Percentiles rank a stretch among this genome's conserved stretches.
phyloP scores from a whole-genome alignment of 2,329 filamentous ascomycete species.

The Aspergillus puulaauensis region DNA sequence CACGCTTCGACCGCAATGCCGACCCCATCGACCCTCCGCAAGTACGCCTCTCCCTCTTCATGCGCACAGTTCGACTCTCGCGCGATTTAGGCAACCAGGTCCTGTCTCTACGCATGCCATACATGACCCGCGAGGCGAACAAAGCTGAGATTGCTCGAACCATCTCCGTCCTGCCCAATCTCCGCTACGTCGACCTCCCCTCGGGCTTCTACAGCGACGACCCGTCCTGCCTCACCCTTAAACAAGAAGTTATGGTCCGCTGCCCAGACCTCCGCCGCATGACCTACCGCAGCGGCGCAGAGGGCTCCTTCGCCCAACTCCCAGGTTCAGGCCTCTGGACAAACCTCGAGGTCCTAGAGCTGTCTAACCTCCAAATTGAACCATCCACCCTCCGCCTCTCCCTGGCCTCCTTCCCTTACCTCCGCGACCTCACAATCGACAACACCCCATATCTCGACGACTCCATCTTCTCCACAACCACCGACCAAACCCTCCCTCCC shows the following conservation, averaged over 20 bases:
- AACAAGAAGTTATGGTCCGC: conserved; percentile 78
- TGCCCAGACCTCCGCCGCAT: conserved; percentile 87
- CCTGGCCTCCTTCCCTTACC: conserved; percentile 63
- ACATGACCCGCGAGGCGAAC: conserved; percentile 88
- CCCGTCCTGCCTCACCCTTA: conserved; percentile 68
- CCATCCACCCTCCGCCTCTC: conserved; percentile 61
- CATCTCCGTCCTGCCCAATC: conserved; percentile 78
- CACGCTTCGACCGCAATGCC: conserved; percentile 72
- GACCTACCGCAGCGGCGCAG: conserved; percentile 76
- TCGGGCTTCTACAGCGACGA: conserved; percentile 86
- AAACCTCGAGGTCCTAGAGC: conserved; percentile 43
- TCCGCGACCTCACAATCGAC: conserved; percentile 74
- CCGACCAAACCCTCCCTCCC: conserved; percentile 59
- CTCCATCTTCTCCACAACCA: conserved; percentile 65
- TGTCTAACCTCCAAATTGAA: conserved; percentile 40
- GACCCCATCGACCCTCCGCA: conserved; percentile 78
- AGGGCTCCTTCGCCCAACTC: conserved; percentile 72
- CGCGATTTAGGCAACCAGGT: conserved; percentile 69
- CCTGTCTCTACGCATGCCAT: conserved; percentile 81
- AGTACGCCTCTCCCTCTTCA: conserved; percentile 73
- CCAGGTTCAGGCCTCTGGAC: conserved; percentile 52
- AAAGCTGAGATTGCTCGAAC: conserved; percentile 82
- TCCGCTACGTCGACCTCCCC: conserved; percentile 87
- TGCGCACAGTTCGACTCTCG: conserved; percentile 78
- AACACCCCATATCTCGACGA: conserved; percentile 72